Percentiles rank a stretch among this genome's conserved stretches.
Conservation (phyloP, 345 rosid genomes). For the Raphanus sativus region DNA sequence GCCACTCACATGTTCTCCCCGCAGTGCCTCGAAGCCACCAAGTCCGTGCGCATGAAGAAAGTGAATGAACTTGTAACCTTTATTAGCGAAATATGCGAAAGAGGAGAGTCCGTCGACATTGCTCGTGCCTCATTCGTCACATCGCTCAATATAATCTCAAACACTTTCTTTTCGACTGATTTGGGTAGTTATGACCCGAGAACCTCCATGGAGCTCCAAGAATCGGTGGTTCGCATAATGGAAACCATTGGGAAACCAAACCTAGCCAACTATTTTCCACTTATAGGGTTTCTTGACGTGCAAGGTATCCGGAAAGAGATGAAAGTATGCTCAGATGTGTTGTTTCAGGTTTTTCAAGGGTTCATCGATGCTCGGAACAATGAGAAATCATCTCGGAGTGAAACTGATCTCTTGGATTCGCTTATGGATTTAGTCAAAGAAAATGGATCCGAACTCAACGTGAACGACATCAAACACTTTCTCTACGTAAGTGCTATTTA, state of each 20-base stretch:
- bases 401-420: conserved; percentile 22
- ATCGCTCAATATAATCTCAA: conserved; percentile 44
- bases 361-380: conserved; percentile 31
- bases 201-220: conserved; percentile 33
- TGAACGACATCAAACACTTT: conserved; percentile 32
- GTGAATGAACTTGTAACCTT: conserved; percentile 32
- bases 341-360: conserved; percentile 30
- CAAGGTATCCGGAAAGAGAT: conserved; percentile 40
- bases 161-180: conserved; percentile 43
- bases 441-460: conserved; percentile 11
- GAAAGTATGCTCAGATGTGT: background rate
- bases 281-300: conserved; percentile 42
- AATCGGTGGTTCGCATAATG: conserved; percentile 36
- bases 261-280: conserved; percentile 48
- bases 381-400: background rate
- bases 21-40: conserved; percentile 1
- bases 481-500: conserved; percentile 29
- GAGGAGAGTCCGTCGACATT: conserved; percentile 38
- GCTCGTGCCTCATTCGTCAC: conserved; percentile 44
- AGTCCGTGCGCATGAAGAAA: conserved; percentile 11
- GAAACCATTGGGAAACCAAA: conserved; percentile 44
- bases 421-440: conserved; percentile 36
- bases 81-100: conserved; percentile 6
- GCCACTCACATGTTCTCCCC: conserved; percentile 13
- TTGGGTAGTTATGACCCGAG: conserved; percentile 31